A percentile compares a stretch with the other conserved stretches of the same genome.
Evolutionary conservation across 371 early-diverging fungal species (phyloP).

Genomic region (Apophysomyces trapeziformis): DNA sequence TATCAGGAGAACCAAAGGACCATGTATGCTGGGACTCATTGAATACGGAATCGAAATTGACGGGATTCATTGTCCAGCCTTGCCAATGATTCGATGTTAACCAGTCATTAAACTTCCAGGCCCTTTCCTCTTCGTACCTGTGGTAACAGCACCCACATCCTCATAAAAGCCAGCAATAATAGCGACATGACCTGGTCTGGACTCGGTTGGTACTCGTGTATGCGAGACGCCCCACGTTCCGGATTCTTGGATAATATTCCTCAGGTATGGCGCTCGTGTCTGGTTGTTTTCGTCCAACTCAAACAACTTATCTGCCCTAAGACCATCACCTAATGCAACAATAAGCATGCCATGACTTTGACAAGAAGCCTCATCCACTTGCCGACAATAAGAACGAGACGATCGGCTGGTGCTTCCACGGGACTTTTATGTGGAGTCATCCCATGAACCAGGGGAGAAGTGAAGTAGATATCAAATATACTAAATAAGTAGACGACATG

Average conservation of each 20-base stretch:
- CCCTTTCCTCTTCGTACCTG: slow-evolving; percentile 53
- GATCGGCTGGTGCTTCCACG: slow-evolving; percentile 82
- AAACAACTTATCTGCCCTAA: slow-evolving; percentile 91
- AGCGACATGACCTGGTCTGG: slow-evolving; percentile 97
- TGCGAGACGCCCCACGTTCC: slow-evolving; percentile 94
- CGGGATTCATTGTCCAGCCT: slow-evolving; percentile 98
- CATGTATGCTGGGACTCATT: slow-evolving; percentile 90
- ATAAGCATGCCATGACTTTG: not conserved
- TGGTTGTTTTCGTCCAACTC: slow-evolving; percentile 58
- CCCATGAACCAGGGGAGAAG: slow-evolving; percentile 96
- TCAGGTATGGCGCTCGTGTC: slow-evolving; percentile 78
- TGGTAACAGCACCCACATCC: slow-evolving; percentile 96
- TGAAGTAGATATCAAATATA: slow-evolving; percentile 98
- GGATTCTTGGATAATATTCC: slow-evolving; percentile 58
- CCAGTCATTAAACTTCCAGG: not conserved
- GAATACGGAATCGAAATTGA: slow-evolving; percentile 95
- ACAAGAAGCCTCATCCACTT: slow-evolving; percentile 20
- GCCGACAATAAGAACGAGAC: slow-evolving; percentile 91
- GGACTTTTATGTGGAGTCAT: slow-evolving; percentile 81
- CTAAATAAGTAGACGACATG: slow-evolving; percentile 87
- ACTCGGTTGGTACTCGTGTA: slow-evolving; percentile 97
- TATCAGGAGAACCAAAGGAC: slow-evolving; percentile 98
- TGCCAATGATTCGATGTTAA: not conserved
- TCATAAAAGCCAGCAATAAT: slow-evolving; percentile 97
- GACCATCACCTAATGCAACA: slow-evolving; percentile 76